Evolutionary conservation across 495 filamentous ascomycete species (phyloP).

Genomic region (Tetracladium setigerum): DNA sequence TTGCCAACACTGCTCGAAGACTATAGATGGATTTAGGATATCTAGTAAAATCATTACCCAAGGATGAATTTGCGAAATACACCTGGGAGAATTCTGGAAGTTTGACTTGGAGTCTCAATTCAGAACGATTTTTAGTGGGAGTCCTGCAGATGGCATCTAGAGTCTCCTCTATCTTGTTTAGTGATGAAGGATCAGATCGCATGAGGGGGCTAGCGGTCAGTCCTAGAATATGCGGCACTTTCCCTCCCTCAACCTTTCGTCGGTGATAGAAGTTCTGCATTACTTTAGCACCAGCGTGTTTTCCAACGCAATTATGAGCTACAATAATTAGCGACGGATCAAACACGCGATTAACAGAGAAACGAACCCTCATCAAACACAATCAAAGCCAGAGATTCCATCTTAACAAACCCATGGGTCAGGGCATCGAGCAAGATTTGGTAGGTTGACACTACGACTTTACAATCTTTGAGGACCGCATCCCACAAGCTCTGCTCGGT

Average conservation of each 20-base stretch:
- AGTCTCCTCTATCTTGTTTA: constrained; percentile 63
- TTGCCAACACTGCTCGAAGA: constrained; percentile 27
- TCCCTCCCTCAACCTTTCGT: constrained; percentile 23
- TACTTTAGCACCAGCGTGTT: constrained; percentile 64
- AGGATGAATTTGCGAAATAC: constrained; percentile 28
- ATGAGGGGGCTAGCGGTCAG: constrained; percentile 81
- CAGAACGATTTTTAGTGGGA: constrained; percentile 62
- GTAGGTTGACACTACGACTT: constrained; percentile 71
- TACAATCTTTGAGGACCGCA: constrained; percentile 54
- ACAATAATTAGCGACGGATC: constrained; percentile 2
- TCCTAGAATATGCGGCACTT: constrained; percentile 68
- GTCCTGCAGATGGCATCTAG: constrained; percentile 66
- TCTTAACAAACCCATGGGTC: constrained; percentile 68
- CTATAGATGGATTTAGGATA: constrained; percentile 26
- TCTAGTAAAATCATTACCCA: not conserved
- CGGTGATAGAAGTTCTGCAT: constrained; percentile 72
- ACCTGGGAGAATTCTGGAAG: constrained; percentile 53
- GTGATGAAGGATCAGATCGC: constrained; percentile 38
- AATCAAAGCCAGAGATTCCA: constrained; percentile 59
- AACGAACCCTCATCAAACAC: constrained; percentile 83
- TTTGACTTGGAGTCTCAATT: constrained; percentile 61
- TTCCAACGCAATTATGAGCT: constrained; percentile 64
- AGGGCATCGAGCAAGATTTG: constrained; percentile 73
- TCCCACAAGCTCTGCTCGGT: constrained; percentile 66
- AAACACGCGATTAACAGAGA: not conserved